phyloP scores from a whole-genome alignment of 1,284 basidiomycete genomes.

The Gomphus bonarii region DNA sequence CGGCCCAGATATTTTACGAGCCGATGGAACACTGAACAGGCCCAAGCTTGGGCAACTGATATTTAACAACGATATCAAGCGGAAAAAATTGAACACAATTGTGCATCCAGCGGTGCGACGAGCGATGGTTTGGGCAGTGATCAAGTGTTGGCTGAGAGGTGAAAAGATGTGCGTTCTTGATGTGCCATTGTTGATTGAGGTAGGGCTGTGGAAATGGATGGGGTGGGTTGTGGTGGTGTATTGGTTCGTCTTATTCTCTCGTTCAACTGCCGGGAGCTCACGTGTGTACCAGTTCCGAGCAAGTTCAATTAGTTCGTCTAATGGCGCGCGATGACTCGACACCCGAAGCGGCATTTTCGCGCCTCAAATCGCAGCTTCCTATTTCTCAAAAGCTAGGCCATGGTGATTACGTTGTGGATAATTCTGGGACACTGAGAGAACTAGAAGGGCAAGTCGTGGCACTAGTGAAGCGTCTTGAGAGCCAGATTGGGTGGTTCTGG shows the following conservation, averaged over 20 bases:
- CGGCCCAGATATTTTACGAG: conserved; percentile 55
- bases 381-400: conserved; percentile 73
- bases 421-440: conserved; percentile 67
- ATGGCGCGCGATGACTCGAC: conserved; percentile 57
- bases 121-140: conserved; percentile 62
- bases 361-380: conserved; percentile 76
- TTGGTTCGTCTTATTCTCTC: conserved; percentile 43
- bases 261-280: background rate
- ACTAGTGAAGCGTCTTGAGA: conserved; percentile 49
- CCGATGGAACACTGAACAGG: conserved; percentile 73
- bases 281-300: conserved; percentile 40
- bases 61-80: conserved; percentile 68
- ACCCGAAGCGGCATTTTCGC: conserved; percentile 53
- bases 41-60: conserved; percentile 79
- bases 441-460: conserved; percentile 60
- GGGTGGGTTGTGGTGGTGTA: conserved; percentile 84
- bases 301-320: conserved; percentile 74
- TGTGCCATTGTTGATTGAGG: conserved; percentile 90
- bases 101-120: conserved; percentile 83
- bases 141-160: conserved; percentile 71
- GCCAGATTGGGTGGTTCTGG: conserved; percentile 53
- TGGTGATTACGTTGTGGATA: conserved; percentile 85
- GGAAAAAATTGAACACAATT: conserved; percentile 73
- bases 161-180: conserved; percentile 78
- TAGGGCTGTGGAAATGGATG: conserved; percentile 79